Percentiles rank a stretch among this genome's conserved stretches.
phyloP scores from a whole-genome alignment of 345 rosid species.

The Populus pruinosa region DNA sequence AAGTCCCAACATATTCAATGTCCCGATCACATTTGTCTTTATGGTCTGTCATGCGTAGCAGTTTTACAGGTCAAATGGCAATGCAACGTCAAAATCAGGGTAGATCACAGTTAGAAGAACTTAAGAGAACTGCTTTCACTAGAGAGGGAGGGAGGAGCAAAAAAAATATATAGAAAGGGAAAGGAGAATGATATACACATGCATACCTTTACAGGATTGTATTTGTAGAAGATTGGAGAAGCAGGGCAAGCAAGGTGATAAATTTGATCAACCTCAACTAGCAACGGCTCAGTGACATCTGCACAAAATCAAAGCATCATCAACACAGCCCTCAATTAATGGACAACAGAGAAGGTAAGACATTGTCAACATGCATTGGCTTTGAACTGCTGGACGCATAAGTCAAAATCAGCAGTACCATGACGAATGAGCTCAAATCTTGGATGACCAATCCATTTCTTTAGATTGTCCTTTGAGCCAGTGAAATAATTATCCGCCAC shows the following conservation, averaged over 20 bases:
- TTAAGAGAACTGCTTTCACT: background rate
- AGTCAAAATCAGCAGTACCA: constrained; percentile 38
- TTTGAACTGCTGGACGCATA: background rate
- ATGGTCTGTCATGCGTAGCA: constrained; percentile 53
- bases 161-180: background rate
- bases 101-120: background rate
- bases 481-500: constrained; percentile 92
- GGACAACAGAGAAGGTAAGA: background rate
- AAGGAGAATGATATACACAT: background rate
- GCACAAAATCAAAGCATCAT: background rate
- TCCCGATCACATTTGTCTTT: constrained; percentile 95
- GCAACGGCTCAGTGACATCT: constrained; percentile 93
- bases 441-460: constrained; percentile 92
- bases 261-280: constrained; percentile 84
- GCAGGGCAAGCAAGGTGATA: constrained; percentile 99
- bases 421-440: constrained; percentile 97
- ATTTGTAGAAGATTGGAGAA: constrained; percentile 94
- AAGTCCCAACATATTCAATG: constrained; percentile 92
- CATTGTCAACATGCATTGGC: background rate
- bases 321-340: background rate
- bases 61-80: background rate
- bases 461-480: constrained; percentile 86
- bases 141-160: background rate
- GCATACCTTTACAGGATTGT: constrained; percentile 93
- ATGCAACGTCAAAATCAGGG: background rate